Conservation (phyloP, 768 basidiomycete species). For the Clitopilus passeckerianus region DNA sequence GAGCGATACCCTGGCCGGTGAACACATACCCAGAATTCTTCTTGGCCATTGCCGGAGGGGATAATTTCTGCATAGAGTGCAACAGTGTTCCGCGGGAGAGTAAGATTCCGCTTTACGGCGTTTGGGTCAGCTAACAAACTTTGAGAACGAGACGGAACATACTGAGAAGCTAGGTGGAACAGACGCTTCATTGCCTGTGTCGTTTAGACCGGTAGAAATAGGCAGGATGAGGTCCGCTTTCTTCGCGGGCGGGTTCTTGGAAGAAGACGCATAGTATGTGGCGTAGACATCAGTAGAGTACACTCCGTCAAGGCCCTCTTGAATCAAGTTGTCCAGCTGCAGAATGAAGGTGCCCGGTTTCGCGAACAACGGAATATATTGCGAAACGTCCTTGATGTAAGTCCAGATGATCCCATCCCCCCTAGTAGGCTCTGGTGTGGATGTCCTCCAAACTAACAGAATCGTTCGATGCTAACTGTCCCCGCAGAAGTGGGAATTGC, state of each 20-base stretch:
- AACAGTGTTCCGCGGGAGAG: slow-evolving; percentile 64
- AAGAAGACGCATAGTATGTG: slow-evolving; percentile 65
- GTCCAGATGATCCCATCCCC: slow-evolving; percentile 77
- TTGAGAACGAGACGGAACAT: neutral
- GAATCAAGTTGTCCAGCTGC: slow-evolving; percentile 66
- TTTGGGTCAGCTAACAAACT: neutral
- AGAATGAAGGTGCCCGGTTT: slow-evolving; percentile 66
- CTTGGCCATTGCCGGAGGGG: slow-evolving; percentile 53
- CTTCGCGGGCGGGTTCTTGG: slow-evolving; percentile 48
- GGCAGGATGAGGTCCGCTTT: slow-evolving; percentile 66
- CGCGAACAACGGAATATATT: slow-evolving; percentile 66
- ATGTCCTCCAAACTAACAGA: slow-evolving; percentile 67
- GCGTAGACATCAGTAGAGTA: slow-evolving; percentile 69
- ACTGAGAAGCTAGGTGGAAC: slow-evolving; percentile 75
- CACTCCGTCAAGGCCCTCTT: slow-evolving; percentile 53
- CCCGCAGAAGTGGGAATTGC: slow-evolving; percentile 12
- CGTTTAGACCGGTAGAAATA: slow-evolving; percentile 57
- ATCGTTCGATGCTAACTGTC: neutral
- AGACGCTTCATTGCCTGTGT: slow-evolving; percentile 67
- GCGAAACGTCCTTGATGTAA: slow-evolving; percentile 69
- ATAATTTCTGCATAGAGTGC: slow-evolving; percentile 66
- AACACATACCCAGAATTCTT: slow-evolving; percentile 68
- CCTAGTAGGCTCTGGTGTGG: slow-evolving; percentile 69
- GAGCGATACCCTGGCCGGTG: neutral
- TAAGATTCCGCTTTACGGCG: slow-evolving; percentile 53